A percentile compares a stretch with the other conserved stretches of the same genome.
phyloP scores from a whole-genome alignment of 768 basidiomycete species.

The Boletus sensibilis region DNA sequence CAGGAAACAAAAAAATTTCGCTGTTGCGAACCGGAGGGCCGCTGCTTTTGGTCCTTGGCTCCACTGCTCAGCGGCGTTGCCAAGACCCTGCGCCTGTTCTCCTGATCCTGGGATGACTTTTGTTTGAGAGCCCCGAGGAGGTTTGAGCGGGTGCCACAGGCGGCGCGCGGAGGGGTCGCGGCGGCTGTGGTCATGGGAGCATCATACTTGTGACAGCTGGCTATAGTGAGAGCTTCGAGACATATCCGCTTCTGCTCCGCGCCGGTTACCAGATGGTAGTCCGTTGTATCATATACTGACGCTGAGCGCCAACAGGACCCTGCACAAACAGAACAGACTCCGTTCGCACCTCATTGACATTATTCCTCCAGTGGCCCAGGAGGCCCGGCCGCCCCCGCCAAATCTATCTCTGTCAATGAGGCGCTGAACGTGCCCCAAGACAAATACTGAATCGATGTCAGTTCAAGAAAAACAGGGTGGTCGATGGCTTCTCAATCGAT shows the following conservation, averaged over 20 bases:
- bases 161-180: constrained; percentile 29
- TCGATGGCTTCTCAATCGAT: background rate
- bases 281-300: background rate
- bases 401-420: background rate
- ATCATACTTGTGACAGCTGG: background rate
- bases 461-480: background rate
- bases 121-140: constrained; percentile 13
- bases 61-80: constrained; percentile 32
- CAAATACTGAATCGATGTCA: background rate
- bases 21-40: constrained; percentile 30
- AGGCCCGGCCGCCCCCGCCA: too few relatives aligned
- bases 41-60: constrained; percentile 21
- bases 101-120: constrained; percentile 7
- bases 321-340: background rate
- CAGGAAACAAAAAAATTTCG: constrained; percentile 20
- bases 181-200: constrained; percentile 10
- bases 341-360: background rate
- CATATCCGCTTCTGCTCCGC: background rate
- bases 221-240: background rate
- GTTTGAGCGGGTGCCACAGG: constrained; percentile 10
- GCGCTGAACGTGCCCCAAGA: background rate
- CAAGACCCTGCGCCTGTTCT: constrained; percentile 23
- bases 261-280: background rate
- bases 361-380: background rate
- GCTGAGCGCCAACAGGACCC: background rate